phyloP scores from a whole-genome alignment of 192 early-diverging fungal species.

The Linnemannia zychae region DNA sequence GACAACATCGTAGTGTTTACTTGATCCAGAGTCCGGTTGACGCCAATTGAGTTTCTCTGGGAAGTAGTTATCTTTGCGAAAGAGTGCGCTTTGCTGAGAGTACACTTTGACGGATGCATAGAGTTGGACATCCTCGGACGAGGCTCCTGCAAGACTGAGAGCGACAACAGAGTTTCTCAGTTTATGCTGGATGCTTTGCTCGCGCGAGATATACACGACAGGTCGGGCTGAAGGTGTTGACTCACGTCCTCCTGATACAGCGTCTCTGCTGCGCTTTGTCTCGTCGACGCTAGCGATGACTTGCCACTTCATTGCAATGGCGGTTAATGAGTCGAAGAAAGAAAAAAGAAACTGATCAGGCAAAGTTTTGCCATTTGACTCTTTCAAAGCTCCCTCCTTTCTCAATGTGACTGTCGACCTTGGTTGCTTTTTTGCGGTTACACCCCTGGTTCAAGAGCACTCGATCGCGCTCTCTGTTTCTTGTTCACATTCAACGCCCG shows the following conservation, averaged over 20 bases:
- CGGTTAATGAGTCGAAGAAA: not conserved
- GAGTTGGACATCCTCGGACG: not conserved
- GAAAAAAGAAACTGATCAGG: not conserved
- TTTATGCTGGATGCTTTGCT: constrained; percentile 26
- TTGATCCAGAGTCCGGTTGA: not conserved
- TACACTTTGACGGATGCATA: constrained; percentile 43
- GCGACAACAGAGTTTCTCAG: constrained; percentile 43
- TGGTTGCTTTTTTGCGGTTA: not conserved
- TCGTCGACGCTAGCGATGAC: constrained; percentile 50
- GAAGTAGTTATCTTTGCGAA: constrained; percentile 28
- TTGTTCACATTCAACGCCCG: not conserved
- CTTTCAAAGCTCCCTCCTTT: too few relatives aligned
- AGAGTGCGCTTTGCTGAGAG: constrained; percentile 39
- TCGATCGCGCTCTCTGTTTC: not conserved
- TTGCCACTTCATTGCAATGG: constrained; percentile 3
- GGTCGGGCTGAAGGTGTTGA: constrained; percentile 17
- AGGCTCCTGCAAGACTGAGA: constrained; percentile 10
- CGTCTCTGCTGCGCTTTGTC: not conserved
- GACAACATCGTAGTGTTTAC: constrained; percentile 19
- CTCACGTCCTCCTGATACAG: constrained; percentile 11
- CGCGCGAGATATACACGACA: constrained; percentile 35
- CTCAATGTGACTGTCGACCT: constrained; percentile 2
- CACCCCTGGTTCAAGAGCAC: not conserved
- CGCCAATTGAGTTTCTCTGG: constrained; percentile 19
- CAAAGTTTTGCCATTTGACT: not conserved